Evolutionary conservation across 2,329 filamentous ascomycete species (phyloP).

Genomic region (Scopulariopsis brevicaulis): DNA sequence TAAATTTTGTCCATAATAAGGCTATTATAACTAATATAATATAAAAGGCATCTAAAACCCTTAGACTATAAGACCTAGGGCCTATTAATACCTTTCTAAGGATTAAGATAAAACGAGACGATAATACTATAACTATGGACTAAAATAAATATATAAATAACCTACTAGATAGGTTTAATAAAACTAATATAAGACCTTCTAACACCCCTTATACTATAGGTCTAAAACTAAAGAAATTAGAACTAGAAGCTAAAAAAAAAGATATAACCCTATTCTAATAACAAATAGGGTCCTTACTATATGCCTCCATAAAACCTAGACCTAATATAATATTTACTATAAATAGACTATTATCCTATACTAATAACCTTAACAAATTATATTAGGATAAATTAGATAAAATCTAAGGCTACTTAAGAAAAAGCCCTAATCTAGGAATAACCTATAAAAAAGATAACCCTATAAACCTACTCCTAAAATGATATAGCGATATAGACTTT

Average conservation of each 20-base stretch:
- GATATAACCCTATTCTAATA: conserved; percentile 1
- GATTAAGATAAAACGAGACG: conserved; percentile 2
- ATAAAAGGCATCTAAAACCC: no score
- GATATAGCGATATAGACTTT: no score
- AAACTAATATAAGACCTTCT: conserved; percentile 1
- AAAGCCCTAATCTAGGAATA: not conserved
- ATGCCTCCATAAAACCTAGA: conserved; percentile 2
- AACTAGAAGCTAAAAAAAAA: not conserved
- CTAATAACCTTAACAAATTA: conserved; percentile 1
- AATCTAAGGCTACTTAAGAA: conserved; percentile 3
- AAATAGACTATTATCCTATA: not conserved
- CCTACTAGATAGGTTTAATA: conserved; percentile 2
- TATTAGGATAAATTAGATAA: not conserved
- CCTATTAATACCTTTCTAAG: not conserved
- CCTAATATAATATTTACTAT: conserved; percentile 1
- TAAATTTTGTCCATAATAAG: conserved; percentile 2
- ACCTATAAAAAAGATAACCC: not conserved
- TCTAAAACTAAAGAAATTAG: not conserved
- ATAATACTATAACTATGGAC: not conserved
- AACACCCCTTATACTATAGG: not conserved
- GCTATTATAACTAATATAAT: not conserved
- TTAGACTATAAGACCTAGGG: conserved; percentile 3
- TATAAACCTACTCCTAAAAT: no score
- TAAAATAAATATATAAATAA: conserved; percentile 1
- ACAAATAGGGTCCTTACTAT: conserved; percentile 3